phyloP scores from a whole-genome alignment of 345 rosid genomes.

The Hibiscus mutabilis region DNA sequence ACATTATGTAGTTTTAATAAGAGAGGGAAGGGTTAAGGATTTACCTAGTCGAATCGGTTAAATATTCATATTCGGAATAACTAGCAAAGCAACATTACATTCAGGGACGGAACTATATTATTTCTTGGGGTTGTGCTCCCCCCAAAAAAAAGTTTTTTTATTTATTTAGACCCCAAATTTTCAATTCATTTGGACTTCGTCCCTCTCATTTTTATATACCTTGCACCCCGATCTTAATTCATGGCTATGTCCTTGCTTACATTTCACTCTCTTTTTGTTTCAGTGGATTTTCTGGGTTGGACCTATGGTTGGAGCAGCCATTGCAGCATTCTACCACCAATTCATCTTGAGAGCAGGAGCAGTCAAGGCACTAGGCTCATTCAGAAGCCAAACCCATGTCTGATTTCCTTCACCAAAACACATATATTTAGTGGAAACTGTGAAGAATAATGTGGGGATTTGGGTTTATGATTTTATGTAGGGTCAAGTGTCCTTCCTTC shows the following conservation, averaged over 20 bases:
- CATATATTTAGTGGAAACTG: not conserved
- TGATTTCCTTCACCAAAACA: conserved; percentile 8
- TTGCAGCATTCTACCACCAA: conserved; percentile 86
- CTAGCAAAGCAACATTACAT: too few relatives aligned
- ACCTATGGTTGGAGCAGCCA: conserved; percentile 77
- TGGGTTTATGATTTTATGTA: conserved; percentile 9
- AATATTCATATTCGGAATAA: not conserved
- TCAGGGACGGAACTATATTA: too few relatives aligned
- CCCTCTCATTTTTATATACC: too few relatives aligned
- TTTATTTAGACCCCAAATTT: too few relatives aligned
- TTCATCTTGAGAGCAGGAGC: conserved; percentile 80
- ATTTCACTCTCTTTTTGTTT: not conserved
- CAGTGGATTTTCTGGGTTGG: conserved; percentile 95
- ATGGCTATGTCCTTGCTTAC: too few relatives aligned
- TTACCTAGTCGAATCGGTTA: not conserved
- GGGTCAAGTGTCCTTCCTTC: not conserved
- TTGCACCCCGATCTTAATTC: too few relatives aligned
- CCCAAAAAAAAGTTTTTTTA: too few relatives aligned
- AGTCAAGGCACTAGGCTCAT: conserved; percentile 73
- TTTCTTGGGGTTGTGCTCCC: too few relatives aligned
- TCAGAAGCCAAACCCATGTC: conserved; percentile 64
- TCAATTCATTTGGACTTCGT: too few relatives aligned
- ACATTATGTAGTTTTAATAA: too few relatives aligned
- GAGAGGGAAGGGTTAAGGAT: too few relatives aligned
- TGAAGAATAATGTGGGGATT: not conserved